These are phyloP conservation scores for Magnolia sinica DNA, from an alignment of 164 flowering plant genomes.

Conservation along the genomic window DNA sequence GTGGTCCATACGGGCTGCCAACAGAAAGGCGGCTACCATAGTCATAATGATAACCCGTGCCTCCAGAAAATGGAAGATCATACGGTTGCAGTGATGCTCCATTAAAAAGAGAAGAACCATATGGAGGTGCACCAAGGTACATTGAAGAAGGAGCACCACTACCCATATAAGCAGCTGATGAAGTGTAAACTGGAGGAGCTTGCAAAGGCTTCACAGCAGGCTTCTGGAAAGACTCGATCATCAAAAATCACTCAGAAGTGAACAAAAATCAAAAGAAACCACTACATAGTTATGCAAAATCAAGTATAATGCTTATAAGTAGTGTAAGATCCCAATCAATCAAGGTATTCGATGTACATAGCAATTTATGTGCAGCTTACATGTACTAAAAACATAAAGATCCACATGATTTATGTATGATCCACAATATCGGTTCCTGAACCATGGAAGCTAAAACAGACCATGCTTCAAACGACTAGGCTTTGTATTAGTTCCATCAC, in stretches of 20 bases:
- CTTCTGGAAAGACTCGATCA: slow-evolving; percentile 46
- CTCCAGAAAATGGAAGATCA: slow-evolving; percentile 80
- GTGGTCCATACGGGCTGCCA: slow-evolving; percentile 80
- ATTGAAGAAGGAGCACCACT: slow-evolving; percentile 80
- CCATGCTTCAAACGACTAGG: too few relatives aligned
- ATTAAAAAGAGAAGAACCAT: slow-evolving; percentile 77
- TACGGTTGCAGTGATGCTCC: slow-evolving; percentile 71
- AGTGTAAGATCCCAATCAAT: too few relatives aligned
- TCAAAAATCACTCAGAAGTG: neutral
- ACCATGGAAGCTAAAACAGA: too few relatives aligned
- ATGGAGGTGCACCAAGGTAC: slow-evolving; percentile 75
- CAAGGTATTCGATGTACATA: too few relatives aligned
- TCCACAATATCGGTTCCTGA: too few relatives aligned
- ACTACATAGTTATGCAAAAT: neutral
- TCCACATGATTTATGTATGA: too few relatives aligned
- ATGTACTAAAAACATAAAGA: too few relatives aligned
- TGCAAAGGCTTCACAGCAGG: slow-evolving; percentile 71
- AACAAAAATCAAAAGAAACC: neutral
- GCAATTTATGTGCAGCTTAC: too few relatives aligned
- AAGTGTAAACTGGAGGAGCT: slow-evolving; percentile 56
- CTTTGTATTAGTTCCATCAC: too few relatives aligned
- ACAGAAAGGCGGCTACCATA: slow-evolving; percentile 71
- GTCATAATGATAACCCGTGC: slow-evolving; percentile 81
- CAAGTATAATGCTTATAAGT: neutral
- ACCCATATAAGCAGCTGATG: slow-evolving; percentile 61